These are phyloP conservation scores for Huntiella omanensis DNA, from an alignment of 2,329 filamentous ascomycete genomes.

Conservation along the genomic window DNA sequence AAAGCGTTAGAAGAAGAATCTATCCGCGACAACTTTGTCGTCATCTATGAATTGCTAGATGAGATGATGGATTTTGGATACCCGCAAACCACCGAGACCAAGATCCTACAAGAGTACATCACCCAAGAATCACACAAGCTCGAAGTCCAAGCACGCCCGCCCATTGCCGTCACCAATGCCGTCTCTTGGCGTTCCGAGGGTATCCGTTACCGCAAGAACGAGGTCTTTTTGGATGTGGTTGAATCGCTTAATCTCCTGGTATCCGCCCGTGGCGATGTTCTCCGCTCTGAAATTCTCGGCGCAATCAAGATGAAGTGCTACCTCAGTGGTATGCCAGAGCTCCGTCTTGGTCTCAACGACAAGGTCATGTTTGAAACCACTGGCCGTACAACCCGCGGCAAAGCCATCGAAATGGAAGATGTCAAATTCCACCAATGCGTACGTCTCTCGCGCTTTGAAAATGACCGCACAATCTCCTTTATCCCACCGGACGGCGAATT, in stretches of 20 bases:
- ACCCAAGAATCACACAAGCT: conserved; percentile 98
- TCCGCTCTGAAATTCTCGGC: conserved; percentile 88
- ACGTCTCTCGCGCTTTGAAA: conserved; percentile 86
- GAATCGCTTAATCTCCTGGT: conserved; percentile 94
- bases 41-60: conserved; percentile 95
- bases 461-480: conserved; percentile 96
- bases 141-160: conserved; percentile 85
- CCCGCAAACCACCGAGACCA: conserved; percentile 92
- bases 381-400: conserved; percentile 78
- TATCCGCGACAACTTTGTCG: conserved; percentile 96
- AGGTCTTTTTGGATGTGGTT: conserved; percentile 94
- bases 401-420: conserved; percentile 98
- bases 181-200: conserved; percentile 97
- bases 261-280: conserved; percentile 80
- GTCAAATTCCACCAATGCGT: conserved; percentile 99
- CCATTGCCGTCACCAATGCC: conserved; percentile 94
- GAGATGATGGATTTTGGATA: conserved; percentile 99
- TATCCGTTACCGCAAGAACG: conserved; percentile 96
- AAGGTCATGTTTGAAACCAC: conserved; percentile 99
- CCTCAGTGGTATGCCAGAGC: conserved; percentile 90
- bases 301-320: conserved; percentile 99
- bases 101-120: conserved; percentile 98
- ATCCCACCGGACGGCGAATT: conserved; percentile 98
- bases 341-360: conserved; percentile 87
- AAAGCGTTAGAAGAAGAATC: conserved; percentile 97